Evolutionary conservation across 306 rosid species (phyloP).

Genomic region (Gillenia trifoliata): DNA sequence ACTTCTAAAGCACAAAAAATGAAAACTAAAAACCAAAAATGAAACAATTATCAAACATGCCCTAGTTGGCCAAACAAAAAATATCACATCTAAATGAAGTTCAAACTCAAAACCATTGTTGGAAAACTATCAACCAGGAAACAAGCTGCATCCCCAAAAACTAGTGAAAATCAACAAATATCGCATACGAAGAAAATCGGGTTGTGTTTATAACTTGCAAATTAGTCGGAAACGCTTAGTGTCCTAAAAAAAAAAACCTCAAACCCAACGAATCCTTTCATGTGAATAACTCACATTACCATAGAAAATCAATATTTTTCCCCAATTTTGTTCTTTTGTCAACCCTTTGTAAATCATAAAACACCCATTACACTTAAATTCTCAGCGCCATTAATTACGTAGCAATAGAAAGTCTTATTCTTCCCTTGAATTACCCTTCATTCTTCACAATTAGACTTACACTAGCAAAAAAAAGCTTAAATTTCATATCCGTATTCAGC

Average conservation of each 20-base stretch:
- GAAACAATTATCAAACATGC: no score
- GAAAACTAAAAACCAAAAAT: no score
- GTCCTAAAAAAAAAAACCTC: background rate
- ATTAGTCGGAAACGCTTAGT: no score
- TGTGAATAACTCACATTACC: background rate
- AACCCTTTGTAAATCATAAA: background rate
- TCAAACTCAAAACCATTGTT: no score
- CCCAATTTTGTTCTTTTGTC: background rate
- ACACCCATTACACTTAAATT: background rate
- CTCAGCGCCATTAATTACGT: background rate
- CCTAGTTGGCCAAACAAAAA: background rate
- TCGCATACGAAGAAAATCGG: no score
- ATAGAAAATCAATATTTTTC: background rate
- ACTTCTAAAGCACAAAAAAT: no score
- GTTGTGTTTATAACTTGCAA: no score
- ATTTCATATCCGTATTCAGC: background rate
- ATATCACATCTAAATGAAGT: background rate
- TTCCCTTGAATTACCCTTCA: background rate
- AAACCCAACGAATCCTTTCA: background rate
- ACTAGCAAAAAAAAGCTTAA: background rate
- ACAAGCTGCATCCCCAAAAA: background rate
- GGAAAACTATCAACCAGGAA: background rate
- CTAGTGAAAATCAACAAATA: no score
- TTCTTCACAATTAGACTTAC: background rate
- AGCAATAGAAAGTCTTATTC: background rate